These are phyloP conservation scores for Penicillium argentinense DNA, from an alignment of 495 filamentous ascomycete species.

Conservation along the genomic window DNA sequence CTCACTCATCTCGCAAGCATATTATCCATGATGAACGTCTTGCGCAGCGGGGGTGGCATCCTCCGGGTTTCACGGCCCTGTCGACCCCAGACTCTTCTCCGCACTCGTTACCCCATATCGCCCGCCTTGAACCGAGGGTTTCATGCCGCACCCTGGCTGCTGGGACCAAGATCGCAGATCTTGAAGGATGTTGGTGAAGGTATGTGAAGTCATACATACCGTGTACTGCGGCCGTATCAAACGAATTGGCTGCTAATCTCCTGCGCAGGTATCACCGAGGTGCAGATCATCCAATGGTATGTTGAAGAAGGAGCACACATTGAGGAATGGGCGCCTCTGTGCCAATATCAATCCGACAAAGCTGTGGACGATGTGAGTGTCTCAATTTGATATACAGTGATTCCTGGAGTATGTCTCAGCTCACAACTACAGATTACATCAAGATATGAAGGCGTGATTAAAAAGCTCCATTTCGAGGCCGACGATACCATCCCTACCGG, in stretches of 20 bases:
- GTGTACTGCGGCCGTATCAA: neutral
- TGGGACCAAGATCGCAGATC: conserved; percentile 78
- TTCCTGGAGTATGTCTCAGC: no score
- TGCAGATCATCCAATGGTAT: conserved; percentile 93
- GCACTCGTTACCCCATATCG: conserved; percentile 25
- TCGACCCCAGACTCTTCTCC: conserved; percentile 30
- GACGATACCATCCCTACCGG: conserved; percentile 96
- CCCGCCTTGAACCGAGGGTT: conserved; percentile 49
- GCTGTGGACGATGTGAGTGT: conserved; percentile 81
- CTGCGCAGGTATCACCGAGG: conserved; percentile 1
- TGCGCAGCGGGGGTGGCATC: conserved; percentile 31
- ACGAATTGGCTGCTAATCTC: neutral
- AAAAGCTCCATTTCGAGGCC: conserved; percentile 91
- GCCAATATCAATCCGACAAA: conserved; percentile 98
- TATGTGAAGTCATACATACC: conserved; percentile 30
- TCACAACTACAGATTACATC: conserved; percentile 71
- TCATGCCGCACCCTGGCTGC: conserved; percentile 56
- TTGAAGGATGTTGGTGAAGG: conserved; percentile 98
- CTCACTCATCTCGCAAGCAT: conserved; percentile 2
- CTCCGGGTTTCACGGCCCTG: conserved; percentile 25
- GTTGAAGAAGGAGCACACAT: conserved; percentile 93
- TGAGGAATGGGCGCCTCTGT: conserved; percentile 96
- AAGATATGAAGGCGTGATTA: conserved; percentile 90
- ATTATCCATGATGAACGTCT: conserved; percentile 32
- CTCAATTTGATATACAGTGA: neutral